These are phyloP conservation scores for Acanthamoeba sp. DNA, from an alignment of 208 protist species.

Conservation along the genomic window DNA sequence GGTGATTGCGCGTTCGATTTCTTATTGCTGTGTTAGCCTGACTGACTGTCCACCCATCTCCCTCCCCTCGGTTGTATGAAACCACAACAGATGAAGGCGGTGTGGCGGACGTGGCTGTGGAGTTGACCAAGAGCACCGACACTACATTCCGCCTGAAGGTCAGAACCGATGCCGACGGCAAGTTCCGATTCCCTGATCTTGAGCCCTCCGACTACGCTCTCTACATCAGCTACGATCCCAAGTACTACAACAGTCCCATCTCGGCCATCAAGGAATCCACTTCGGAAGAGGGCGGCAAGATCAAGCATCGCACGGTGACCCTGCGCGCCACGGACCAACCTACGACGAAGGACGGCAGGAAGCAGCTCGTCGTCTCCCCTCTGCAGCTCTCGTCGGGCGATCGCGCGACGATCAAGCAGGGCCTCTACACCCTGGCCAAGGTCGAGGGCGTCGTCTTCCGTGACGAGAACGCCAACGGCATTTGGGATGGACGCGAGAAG, in stretches of 20 bases:
- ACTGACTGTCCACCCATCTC: too few species aligned
- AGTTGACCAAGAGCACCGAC: constrained; percentile 48
- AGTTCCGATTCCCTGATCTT: constrained; percentile 48
- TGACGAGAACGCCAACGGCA: constrained; percentile 55
- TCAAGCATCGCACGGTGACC: background rate
- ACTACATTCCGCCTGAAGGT: constrained; percentile 57
- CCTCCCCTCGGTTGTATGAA: too few species aligned
- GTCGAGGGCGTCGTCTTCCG: constrained; percentile 65
- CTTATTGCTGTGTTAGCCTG: background rate
- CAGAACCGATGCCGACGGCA: constrained; percentile 31
- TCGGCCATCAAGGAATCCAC: background rate
- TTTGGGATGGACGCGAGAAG: constrained; percentile 9
- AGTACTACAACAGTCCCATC: constrained; percentile 38
- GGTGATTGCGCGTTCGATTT: background rate
- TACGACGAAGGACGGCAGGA: constrained; percentile 12
- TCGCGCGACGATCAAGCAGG: constrained; percentile 13
- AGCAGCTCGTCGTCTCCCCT: constrained; percentile 13
- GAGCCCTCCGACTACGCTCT: constrained; percentile 42
- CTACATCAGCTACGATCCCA: constrained; percentile 8
- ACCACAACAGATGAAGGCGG: background rate
- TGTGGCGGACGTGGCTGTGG: background rate
- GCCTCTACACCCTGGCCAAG: constrained; percentile 47
- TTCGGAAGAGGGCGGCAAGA: background rate
- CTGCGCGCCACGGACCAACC: background rate
- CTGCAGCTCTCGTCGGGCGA: constrained; percentile 47